phyloP scores from a whole-genome alignment of 306 rosid species.

The Quercus rubra region DNA sequence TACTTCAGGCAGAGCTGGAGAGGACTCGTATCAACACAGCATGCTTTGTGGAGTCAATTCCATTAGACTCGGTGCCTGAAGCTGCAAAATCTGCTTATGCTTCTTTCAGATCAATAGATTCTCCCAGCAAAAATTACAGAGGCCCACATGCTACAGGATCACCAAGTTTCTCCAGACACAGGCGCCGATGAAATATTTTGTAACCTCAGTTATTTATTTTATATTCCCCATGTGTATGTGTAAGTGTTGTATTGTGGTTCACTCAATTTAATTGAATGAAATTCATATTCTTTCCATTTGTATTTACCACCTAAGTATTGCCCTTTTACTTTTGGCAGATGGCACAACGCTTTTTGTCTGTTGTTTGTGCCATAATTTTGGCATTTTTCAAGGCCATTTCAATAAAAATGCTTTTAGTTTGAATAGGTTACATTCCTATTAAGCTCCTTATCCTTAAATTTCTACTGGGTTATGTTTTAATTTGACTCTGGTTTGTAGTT shows the following conservation, averaged over 20 bases:
- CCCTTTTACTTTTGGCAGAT: too few species aligned
- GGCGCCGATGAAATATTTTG: slow-evolving; percentile 49
- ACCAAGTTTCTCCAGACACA: slow-evolving; percentile 60
- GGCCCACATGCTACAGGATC: slow-evolving; percentile 56
- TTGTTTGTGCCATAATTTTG: too few species aligned
- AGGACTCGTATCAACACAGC: slow-evolving; percentile 96
- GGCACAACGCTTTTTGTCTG: too few species aligned
- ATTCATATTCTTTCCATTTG: slow-evolving; percentile 26
- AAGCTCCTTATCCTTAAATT: too few species aligned
- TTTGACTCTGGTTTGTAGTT: too few species aligned
- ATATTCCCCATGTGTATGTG: slow-evolving; percentile 29
- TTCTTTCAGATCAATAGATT: slow-evolving; percentile 55
- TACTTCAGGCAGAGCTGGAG: slow-evolving; percentile 86
- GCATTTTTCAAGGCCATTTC: too few species aligned
- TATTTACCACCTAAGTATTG: neutral
- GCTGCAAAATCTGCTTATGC: slow-evolving; percentile 71
- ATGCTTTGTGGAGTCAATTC: slow-evolving; percentile 76
- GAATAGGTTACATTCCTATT: too few species aligned
- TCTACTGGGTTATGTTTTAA: too few species aligned
- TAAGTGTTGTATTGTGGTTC: slow-evolving; percentile 33
- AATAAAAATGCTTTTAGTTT: too few species aligned
- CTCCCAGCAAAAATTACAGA: slow-evolving; percentile 55
- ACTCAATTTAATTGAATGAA: slow-evolving; percentile 27
- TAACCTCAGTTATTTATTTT: slow-evolving; percentile 30
- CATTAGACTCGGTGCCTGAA: slow-evolving; percentile 72